Percentiles rank a stretch among this genome's conserved stretches.
Conservation (phyloP, 2,329 filamentous ascomycete species). For the Neofusicoccum laricinum region DNA sequence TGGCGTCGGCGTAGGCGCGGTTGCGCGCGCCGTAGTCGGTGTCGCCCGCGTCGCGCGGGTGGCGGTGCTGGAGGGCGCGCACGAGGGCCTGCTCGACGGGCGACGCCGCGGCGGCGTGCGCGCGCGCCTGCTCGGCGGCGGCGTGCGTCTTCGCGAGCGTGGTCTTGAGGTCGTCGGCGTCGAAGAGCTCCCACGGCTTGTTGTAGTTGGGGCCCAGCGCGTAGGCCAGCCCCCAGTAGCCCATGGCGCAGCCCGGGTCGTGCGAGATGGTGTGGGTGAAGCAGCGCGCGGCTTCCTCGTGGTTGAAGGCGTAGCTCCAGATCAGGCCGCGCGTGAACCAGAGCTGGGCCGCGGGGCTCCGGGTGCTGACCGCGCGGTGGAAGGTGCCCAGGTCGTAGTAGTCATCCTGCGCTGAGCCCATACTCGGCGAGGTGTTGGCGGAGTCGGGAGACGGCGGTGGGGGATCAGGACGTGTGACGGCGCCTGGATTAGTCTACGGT, state of each 20-base stretch:
- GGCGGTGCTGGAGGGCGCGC: slow-evolving; percentile 60
- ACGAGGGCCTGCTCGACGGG: slow-evolving; percentile 62
- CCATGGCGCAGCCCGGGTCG: slow-evolving; percentile 59
- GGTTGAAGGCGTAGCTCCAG: slow-evolving; percentile 75
- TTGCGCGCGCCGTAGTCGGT: slow-evolving; percentile 57
- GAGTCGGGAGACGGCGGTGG: no score
- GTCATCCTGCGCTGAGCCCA: slow-evolving; percentile 1
- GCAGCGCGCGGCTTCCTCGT: slow-evolving; percentile 65
- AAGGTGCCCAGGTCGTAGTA: slow-evolving; percentile 60
- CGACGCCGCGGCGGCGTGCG: slow-evolving; percentile 35
- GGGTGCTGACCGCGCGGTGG: slow-evolving; percentile 54
- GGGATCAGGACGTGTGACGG: no score
- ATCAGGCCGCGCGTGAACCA: slow-evolving; percentile 74
- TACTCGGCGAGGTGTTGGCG: neutral
- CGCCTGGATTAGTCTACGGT: no score
- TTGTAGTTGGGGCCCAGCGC: slow-evolving; percentile 75
- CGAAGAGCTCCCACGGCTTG: slow-evolving; percentile 73
- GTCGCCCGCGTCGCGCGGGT: slow-evolving; percentile 48
- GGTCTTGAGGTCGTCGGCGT: slow-evolving; percentile 55
- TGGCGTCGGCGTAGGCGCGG: slow-evolving; percentile 59
- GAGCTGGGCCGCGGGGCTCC: slow-evolving; percentile 50
- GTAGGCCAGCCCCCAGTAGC: slow-evolving; percentile 70
- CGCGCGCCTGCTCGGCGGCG: slow-evolving; percentile 46
- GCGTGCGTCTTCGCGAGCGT: slow-evolving; percentile 50
- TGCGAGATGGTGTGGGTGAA: slow-evolving; percentile 58